Percentiles rank a stretch among this genome's conserved stretches.
Evolutionary conservation across 805 yeast genomes (phyloP).

Genomic region (Kuraishia floccosa): DNA sequence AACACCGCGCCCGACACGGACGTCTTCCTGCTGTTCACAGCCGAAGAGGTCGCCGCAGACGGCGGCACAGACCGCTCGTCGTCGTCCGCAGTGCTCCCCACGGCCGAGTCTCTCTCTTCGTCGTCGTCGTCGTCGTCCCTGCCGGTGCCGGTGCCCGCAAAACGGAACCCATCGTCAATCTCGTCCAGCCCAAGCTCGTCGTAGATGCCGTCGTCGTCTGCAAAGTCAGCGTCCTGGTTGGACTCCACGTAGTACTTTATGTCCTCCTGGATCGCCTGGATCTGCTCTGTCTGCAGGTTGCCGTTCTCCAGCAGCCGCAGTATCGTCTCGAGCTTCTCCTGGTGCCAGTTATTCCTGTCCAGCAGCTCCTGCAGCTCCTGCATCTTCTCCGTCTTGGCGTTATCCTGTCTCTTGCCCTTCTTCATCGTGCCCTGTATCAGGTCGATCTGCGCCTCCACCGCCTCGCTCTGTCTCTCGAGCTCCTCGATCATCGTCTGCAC

Average conservation of each 20-base stretch:
- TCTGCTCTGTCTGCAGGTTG: constrained; percentile 63
- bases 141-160: constrained; percentile 10
- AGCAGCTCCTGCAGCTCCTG: constrained; percentile 51
- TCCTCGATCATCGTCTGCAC: constrained; percentile 66
- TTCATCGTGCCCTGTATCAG: constrained; percentile 36
- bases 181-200: constrained; percentile 72
- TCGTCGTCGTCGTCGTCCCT: constrained; percentile 8
- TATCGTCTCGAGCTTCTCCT: constrained; percentile 65
- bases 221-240: constrained; percentile 85
- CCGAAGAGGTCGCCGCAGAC: constrained; percentile 8
- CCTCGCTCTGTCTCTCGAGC: constrained; percentile 70
- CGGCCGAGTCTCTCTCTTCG: neutral
- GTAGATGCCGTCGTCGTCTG: constrained; percentile 88
- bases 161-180: constrained; percentile 17
- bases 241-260: constrained; percentile 88
- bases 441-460: constrained; percentile 62
- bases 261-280: constrained; percentile 76
- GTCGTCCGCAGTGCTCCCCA: constrained; percentile 3
- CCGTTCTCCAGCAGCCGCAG: constrained; percentile 72
- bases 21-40: neutral
- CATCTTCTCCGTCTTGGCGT: constrained; percentile 41
- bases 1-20: neutral
- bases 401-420: constrained; percentile 43
- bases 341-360: constrained; percentile 73
- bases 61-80: constrained; percentile 5